phyloP scores from a whole-genome alignment of 192 early-diverging fungal genomes.

The Oehlia diaphana region DNA sequence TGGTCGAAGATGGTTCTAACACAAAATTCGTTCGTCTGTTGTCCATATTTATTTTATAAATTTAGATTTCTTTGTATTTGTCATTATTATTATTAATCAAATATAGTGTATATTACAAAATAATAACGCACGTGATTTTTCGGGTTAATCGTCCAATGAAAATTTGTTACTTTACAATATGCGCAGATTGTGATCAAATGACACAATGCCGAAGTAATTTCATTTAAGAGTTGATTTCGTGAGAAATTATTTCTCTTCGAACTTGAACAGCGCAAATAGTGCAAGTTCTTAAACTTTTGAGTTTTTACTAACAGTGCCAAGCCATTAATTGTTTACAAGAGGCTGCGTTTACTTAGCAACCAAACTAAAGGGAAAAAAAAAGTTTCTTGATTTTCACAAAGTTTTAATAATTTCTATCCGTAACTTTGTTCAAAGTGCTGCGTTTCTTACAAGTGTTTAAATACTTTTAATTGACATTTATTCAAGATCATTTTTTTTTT shows the following conservation, averaged over 20 bases:
- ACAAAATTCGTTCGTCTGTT: too few species aligned
- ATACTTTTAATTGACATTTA: too few species aligned
- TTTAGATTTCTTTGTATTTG: too few species aligned
- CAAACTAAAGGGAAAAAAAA: not conserved
- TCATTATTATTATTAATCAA: too few species aligned
- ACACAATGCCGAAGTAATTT: not conserved
- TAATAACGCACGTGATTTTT: too few species aligned
- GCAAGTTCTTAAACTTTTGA: too few species aligned
- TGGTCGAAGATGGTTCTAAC: too few species aligned
- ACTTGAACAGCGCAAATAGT: not conserved
- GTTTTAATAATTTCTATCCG: not conserved
- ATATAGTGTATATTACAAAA: too few species aligned
- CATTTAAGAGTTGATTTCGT: not conserved
- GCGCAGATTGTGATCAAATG: not conserved
- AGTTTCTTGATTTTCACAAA: not conserved
- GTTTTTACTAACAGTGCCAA: not conserved
- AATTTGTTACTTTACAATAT: not conserved
- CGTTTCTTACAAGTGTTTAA: too few species aligned
- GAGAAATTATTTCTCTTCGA: not conserved
- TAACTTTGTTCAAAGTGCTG: not conserved
- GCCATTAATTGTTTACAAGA: not conserved
- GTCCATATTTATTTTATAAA: too few species aligned
- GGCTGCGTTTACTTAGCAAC: not conserved
- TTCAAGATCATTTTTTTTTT: not conserved
- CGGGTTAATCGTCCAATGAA: not conserved